A percentile compares a stretch with the other conserved stretches of the same genome.
Evolutionary conservation across 129 eudicot species (phyloP).

Genomic region (Helianthus tuberosus): DNA sequence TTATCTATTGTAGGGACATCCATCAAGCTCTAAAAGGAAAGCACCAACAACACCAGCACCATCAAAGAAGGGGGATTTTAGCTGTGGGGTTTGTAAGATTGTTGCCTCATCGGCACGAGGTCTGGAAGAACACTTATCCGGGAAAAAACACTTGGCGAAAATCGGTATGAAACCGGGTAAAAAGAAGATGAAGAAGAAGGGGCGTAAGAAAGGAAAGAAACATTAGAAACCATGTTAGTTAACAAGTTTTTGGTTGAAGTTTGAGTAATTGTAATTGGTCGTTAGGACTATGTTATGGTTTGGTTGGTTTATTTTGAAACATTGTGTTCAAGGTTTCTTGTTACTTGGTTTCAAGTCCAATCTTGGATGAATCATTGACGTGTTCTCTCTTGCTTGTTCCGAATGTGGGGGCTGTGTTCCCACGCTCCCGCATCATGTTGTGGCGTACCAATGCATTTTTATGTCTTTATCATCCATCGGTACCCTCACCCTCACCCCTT

Average conservation of each 20-base stretch:
- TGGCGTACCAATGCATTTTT: no score
- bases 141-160: constrained; percentile 9
- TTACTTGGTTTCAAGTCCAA: background rate
- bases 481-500: no score
- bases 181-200: background rate
- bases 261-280: background rate
- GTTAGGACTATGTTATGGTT: background rate
- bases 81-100: constrained; percentile 52
- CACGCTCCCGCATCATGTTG: no score
- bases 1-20: constrained; percentile 42
- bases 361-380: background rate
- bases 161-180: constrained; percentile 9
- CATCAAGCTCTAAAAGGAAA: constrained; percentile 52
- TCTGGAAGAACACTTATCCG: constrained; percentile 13
- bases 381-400: no score
- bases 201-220: background rate
- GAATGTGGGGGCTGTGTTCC: no score
- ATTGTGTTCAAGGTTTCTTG: background rate
- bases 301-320: background rate
- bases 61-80: constrained; percentile 40
- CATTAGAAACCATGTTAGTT: background rate
- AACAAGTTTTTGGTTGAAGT: background rate
- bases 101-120: constrained; percentile 44
- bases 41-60: constrained; percentile 13
- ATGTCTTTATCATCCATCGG: no score